Percentiles rank a stretch among this genome's conserved stretches.
phyloP scores from a whole-genome alignment of 1,284 basidiomycete genomes.

The Leccinum angustisporum region DNA sequence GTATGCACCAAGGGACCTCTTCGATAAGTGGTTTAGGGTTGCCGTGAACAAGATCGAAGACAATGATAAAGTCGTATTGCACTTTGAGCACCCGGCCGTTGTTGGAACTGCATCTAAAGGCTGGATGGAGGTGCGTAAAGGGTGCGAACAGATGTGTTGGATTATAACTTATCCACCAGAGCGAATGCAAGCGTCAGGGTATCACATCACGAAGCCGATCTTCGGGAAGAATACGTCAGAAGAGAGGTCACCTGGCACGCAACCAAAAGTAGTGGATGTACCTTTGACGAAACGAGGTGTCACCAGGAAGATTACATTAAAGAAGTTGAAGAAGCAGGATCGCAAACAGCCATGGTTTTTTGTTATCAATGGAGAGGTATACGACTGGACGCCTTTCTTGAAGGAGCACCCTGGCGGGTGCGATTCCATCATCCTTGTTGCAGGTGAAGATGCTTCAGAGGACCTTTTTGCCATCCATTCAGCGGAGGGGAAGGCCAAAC shows the following conservation, averaged over 20 bases:
- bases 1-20: slow-evolving; percentile 1
- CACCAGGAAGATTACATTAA: slow-evolving; percentile 44
- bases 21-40: slow-evolving; percentile 55
- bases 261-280: slow-evolving; percentile 22
- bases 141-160: not conserved
- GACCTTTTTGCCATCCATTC: slow-evolving; percentile 64
- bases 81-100: slow-evolving; percentile 64
- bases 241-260: slow-evolving; percentile 1
- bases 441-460: slow-evolving; percentile 64
- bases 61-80: slow-evolving; percentile 33
- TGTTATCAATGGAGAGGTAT: slow-evolving; percentile 57
- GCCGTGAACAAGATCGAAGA: slow-evolving; percentile 43
- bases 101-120: slow-evolving; percentile 52
- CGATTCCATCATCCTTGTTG: slow-evolving; percentile 57
- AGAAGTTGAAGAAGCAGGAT: slow-evolving; percentile 47
- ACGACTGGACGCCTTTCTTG: slow-evolving; percentile 56
- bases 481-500: slow-evolving; percentile 46
- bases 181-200: slow-evolving; percentile 50
- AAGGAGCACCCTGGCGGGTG: slow-evolving; percentile 64
- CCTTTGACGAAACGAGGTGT: slow-evolving; percentile 43
- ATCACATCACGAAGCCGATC: slow-evolving; percentile 45
- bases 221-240: slow-evolving; percentile 31
- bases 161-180: slow-evolving; percentile 18
- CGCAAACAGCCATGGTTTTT: slow-evolving; percentile 63
- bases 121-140: slow-evolving; percentile 54